Evolutionary conservation across 2,329 filamentous ascomycete species (phyloP), one percentile per base, ranked within the genome.

Genomic region (Nothopassalora personata): DNA sequence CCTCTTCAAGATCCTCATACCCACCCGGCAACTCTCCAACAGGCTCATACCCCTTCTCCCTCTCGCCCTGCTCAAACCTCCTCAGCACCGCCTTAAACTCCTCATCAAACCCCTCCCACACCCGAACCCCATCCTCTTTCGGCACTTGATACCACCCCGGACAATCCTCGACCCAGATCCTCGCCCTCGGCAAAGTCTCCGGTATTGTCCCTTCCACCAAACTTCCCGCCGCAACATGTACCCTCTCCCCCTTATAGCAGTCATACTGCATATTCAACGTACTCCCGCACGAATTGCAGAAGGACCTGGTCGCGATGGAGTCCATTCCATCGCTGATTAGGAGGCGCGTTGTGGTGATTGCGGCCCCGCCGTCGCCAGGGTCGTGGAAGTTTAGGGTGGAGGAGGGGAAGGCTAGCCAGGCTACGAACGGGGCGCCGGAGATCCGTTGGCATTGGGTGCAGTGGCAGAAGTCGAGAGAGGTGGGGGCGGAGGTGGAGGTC

Each of bases 391-490:
- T 45, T 5, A 66, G 5, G 15, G 56, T 51, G n/a, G 49, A 54
- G 31, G 53, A 60, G 9, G 63, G 19, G n/a, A 63, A 53, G 15
- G 59, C 62, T 18, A 61, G 57, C 61, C 62, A 67, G 18, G 62
- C 54, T 15, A 62, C 54, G 49, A 67, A 63, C 0, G 65, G 64
- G 8, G 60, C 62, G 11, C 65, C 65, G 13, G 63, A 65, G 39
- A 60, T 59, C 31, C 55, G 60, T 55, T 67, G 64, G 54, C 65
- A 67, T 43, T 58, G 65, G 15, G 50, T 51, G 56, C 65, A 66
- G 56, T 65, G 64, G 64, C 65, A 67, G 60, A 59, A 63, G 19
- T 65, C 61, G 43, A 66, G 60, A 27, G 60, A 46, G 18, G 49
- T 36, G 23, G 60, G 48, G 3, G 56, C 19, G 13, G 49, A 9